phyloP scores from a whole-genome alignment of 805 yeast genomes.

The Yarrowia sp. region DNA sequence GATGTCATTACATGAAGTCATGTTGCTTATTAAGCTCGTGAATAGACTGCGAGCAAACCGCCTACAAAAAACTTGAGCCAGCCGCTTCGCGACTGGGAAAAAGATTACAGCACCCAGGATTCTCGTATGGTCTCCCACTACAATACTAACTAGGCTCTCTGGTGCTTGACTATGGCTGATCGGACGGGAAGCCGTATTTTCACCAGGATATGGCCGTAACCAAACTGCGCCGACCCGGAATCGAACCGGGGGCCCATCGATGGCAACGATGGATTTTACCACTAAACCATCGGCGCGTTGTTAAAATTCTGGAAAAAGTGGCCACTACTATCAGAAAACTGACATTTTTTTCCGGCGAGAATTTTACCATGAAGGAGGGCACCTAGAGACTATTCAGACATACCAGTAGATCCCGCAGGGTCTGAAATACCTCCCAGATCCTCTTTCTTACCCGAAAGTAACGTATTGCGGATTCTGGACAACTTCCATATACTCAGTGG shows the following conservation, averaged over 20 bases:
- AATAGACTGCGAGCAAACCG: too few species aligned
- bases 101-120: conserved; percentile 39
- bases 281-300: conserved; percentile 37
- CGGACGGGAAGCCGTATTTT: conserved; percentile 40
- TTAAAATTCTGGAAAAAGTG: not conserved
- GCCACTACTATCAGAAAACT: not conserved
- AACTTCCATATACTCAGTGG: too few species aligned
- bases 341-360: too few species aligned
- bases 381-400: too few species aligned
- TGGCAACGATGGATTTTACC: conserved; percentile 39
- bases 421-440: too few species aligned
- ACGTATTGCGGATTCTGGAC: too few species aligned
- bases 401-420: too few species aligned
- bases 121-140: conserved; percentile 39
- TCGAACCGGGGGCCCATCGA: conserved; percentile 39
- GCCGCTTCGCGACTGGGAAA: not conserved
- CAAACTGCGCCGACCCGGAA: conserved; percentile 39
- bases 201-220: conserved; percentile 39
- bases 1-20: too few species aligned
- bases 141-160: conserved; percentile 39
- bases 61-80: not conserved
- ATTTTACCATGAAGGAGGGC: too few species aligned
- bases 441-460: too few species aligned
- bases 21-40: too few species aligned
- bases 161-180: conserved; percentile 39